phyloP scores from a whole-genome alignment of 108 stramenopile genomes.

The Epithemia pelagica region DNA sequence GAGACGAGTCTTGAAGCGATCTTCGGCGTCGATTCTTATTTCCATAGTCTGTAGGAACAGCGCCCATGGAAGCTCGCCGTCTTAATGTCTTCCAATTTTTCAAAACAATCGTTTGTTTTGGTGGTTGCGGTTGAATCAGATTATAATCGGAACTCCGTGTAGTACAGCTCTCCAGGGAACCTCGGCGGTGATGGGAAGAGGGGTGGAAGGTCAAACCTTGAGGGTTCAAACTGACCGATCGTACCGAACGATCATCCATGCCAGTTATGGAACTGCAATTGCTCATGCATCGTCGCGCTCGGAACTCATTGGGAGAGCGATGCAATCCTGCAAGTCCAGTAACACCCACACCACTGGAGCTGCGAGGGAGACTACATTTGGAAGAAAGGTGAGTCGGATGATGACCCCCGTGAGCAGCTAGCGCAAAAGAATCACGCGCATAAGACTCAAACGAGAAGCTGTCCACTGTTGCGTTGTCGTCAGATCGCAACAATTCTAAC shows the following conservation, averaged over 20 bases:
- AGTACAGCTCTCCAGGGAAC: background rate
- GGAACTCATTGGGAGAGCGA: too few species aligned
- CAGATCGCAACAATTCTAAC: background rate
- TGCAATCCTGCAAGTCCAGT: too few species aligned
- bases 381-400: too few species aligned
- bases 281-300: background rate
- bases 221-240: background rate
- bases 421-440: background rate
- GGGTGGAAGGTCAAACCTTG: background rate
- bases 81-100: background rate
- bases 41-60: too few species aligned
- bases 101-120: background rate
- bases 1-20: too few species aligned
- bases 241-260: background rate
- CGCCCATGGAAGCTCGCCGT: background rate
- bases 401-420: background rate
- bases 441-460: background rate
- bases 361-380: too few species aligned
- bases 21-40: too few species aligned
- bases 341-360: too few species aligned
- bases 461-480: background rate
- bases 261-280: background rate
- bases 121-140: background rate
- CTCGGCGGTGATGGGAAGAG: background rate
- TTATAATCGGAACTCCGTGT: background rate